Evolutionary conservation across 352 stramenopile species (phyloP), one percentile per base, ranked within the genome.

Genomic region (Sclerospora graminicola): DNA sequence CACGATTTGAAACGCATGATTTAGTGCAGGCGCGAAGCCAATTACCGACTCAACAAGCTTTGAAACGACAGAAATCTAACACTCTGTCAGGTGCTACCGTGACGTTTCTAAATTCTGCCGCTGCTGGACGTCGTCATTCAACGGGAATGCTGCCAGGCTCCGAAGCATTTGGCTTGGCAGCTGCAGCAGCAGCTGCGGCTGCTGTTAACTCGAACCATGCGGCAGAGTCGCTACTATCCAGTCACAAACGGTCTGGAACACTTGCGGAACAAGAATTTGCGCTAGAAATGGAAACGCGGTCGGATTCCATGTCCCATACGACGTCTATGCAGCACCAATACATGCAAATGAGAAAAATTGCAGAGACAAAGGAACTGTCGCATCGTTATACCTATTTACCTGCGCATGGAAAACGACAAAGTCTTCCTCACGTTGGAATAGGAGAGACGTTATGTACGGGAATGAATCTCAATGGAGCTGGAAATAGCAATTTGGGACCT

Each of bases 141-240:
- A 79, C 67, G 0, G 67, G 67, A 21, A 65, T 69, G 23, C 41
- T 79, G 0, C 63, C 67, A 16, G 59, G 64, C 5, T 62, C 57
- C 1, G 57, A 67, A 41, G 51, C 47, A 4, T 61, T 59, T 39
- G 57, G 57, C 1, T 33, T 66, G 20, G 56, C 52, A 8, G 59
- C 55, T 0, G 52, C 63, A 0, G 45, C 61, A 16, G 61, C 53
- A 1, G 54, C 50, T 7, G 57, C 53, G 0, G 45, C 58, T 7
- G 51, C 47, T 11, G 41, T 50, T 13, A 57, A 49, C n/a, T 16
- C 30, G 8, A 8, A 8, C n/a, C 9, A n/a, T 18, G 16, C 16
- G 5, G 39, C 44, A 7, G 30, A 29, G 16, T 30, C 21, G 10
- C 41, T 32, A 4, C 4, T 51, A 39, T 37, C 40, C 8, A 41